A percentile compares a stretch with the other conserved stretches of the same genome.
phyloP scores from a whole-genome alignment of 1,139 yeast species.

The Pichia sp. region DNA sequence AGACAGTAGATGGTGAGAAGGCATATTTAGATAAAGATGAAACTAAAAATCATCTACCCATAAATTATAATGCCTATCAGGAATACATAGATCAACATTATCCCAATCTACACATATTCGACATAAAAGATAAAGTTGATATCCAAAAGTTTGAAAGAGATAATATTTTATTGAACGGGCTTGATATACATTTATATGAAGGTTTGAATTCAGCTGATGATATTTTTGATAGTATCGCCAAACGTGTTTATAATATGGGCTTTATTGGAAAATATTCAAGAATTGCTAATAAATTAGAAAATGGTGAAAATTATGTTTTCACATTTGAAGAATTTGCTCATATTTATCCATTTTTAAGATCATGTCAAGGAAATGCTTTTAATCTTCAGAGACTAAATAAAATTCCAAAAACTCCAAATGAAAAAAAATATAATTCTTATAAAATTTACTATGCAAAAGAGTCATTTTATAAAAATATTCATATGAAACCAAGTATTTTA shows the following conservation, averaged over 20 bases:
- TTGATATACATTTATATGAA: slow-evolving; percentile 5
- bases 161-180: slow-evolving; percentile 1
- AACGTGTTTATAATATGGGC: slow-evolving; percentile 10
- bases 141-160: background rate
- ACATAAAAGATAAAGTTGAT: background rate
- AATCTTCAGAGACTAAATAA: background rate
- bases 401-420: background rate
- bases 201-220: slow-evolving; percentile 7
- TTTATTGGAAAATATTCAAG: slow-evolving; percentile 14
- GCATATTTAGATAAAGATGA: background rate
- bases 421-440: background rate
- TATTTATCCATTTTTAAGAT: slow-evolving; percentile 13
- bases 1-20: background rate
- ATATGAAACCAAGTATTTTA: background rate
- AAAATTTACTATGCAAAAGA: background rate
- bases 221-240: slow-evolving; percentile 10
- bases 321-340: slow-evolving; percentile 14
- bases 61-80: slow-evolving; percentile 4
- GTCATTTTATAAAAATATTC: background rate
- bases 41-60: background rate
- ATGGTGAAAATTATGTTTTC: slow-evolving; percentile 9
- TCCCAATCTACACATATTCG: slow-evolving; percentile 2
- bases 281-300: slow-evolving; percentile 10
- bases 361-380: slow-evolving; percentile 1
- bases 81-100: slow-evolving; percentile 3